A percentile compares a stretch with the other conserved stretches of the same genome.
These are phyloP conservation scores for Daedaleopsis nitida DNA, from an alignment of 768 basidiomycete genomes.

Conservation along the genomic window DNA sequence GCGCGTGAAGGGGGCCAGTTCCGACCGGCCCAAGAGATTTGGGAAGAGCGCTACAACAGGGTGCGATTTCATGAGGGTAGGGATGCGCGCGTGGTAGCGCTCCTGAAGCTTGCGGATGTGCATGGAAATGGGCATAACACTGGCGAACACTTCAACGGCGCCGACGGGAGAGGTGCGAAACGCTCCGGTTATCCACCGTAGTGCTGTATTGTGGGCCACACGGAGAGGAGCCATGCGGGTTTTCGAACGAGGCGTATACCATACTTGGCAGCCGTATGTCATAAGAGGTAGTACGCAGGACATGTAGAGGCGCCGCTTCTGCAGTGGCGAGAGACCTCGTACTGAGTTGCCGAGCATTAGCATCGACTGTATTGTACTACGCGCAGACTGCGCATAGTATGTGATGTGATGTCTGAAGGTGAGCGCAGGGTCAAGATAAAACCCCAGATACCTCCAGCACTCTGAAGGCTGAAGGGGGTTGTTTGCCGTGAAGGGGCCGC, in stretches of 20 bases:
- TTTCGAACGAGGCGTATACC: conserved; percentile 11
- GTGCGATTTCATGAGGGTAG: background rate
- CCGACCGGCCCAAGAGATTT: background rate
- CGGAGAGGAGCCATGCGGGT: background rate
- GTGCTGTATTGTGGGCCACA: conserved; percentile 7
- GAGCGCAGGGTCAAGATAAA: conserved; percentile 19
- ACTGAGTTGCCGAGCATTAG: conserved; percentile 21
- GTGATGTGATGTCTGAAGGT: conserved; percentile 15
- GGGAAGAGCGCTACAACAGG: background rate
- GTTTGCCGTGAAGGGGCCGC: background rate
- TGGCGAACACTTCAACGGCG: conserved; percentile 16
- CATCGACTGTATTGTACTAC: conserved; percentile 9
- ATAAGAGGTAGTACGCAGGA: conserved; percentile 20
- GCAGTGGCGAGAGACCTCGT: conserved; percentile 18
- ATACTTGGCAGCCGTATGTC: conserved; percentile 21
- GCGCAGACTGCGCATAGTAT: conserved; percentile 14
- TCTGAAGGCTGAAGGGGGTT: background rate
- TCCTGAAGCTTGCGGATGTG: background rate
- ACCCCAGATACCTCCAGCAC: conserved; percentile 17
- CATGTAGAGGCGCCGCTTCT: conserved; percentile 21
- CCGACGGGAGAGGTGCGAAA: conserved; percentile 22
- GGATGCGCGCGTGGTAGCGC: background rate
- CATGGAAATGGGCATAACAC: conserved; percentile 5
- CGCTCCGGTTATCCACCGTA: conserved; percentile 20
- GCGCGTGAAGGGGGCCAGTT: background rate